Evolutionary conservation across 225 moss, liverwort and hornwort species (phyloP).

Genomic region (Marchantia polymorpha): DNA sequence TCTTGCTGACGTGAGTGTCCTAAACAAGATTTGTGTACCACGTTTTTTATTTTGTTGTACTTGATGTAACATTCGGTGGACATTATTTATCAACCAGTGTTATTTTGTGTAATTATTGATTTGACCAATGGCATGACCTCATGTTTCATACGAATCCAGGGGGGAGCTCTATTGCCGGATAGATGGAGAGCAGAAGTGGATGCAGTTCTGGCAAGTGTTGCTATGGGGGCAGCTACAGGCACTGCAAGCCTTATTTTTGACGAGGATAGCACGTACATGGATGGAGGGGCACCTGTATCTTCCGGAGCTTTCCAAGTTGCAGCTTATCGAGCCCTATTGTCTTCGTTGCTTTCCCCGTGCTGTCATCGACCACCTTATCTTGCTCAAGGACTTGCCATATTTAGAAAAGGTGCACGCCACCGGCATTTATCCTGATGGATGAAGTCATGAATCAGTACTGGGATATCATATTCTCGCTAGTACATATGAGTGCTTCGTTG

Average conservation of each 20-base stretch:
- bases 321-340: conserved; percentile 87
- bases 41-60: background rate
- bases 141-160: conserved; percentile 30
- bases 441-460: too few relatives aligned
- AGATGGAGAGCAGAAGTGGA: conserved; percentile 98
- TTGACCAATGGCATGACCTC: too few relatives aligned
- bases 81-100: background rate
- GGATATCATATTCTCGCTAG: too few relatives aligned
- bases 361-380: conserved; percentile 95
- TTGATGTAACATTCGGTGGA: background rate
- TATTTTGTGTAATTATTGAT: background rate
- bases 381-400: conserved; percentile 86
- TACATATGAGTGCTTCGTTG: background rate
- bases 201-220: conserved; percentile 78
- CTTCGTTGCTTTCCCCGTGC: conserved; percentile 92
- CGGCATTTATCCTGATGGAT: background rate
- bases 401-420: conserved; percentile 64
- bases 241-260: conserved; percentile 59
- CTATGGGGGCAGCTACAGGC: conserved; percentile 82
- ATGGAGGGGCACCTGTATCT: conserved; percentile 56
- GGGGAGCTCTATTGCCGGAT: conserved; percentile 87
- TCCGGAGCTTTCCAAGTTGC: conserved; percentile 82
- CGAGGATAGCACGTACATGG: conserved; percentile 69
- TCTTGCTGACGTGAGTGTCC: background rate
- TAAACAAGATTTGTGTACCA: too few relatives aligned